A percentile compares a stretch with the other conserved stretches of the same genome.
phyloP scores from a whole-genome alignment of 208 protist genomes.

The Lotmaria passim region DNA sequence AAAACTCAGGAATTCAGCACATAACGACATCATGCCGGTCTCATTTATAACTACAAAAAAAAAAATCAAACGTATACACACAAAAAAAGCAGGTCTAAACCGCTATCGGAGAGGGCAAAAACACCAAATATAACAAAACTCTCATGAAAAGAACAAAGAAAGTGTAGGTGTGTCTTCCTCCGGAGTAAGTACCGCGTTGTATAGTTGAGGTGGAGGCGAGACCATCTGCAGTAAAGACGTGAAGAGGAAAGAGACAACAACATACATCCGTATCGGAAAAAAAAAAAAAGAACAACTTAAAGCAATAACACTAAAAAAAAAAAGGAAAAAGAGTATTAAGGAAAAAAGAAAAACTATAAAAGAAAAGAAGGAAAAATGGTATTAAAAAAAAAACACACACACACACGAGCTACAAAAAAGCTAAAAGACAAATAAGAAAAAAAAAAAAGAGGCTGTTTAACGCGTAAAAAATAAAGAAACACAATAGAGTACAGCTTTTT shows the following conservation, averaged over 20 bases:
- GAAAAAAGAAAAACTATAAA: slow-evolving; percentile 6
- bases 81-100: slow-evolving; percentile 1
- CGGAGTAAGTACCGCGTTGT: too few species aligned
- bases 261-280: background rate
- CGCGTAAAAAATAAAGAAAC: slow-evolving; percentile 13
- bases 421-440: background rate
- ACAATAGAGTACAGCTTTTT: background rate
- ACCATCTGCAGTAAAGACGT: too few species aligned
- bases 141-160: slow-evolving; percentile 10
- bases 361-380: background rate
- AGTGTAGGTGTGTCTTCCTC: too few species aligned
- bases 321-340: background rate
- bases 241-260: background rate
- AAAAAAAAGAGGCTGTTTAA: background rate
- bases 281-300: slow-evolving; percentile 4
- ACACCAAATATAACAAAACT: background rate
- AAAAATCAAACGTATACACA: slow-evolving; percentile 4
- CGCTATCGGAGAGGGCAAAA: background rate
- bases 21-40: too few species aligned
- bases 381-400: slow-evolving; percentile 4
- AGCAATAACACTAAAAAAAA: background rate
- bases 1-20: too few species aligned
- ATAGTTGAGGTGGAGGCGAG: too few species aligned
- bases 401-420: background rate
- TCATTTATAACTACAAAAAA: slow-evolving; percentile 7